These are phyloP conservation scores for Pseudoscleropodium purum DNA, from an alignment of 225 moss, liverwort and hornwort genomes.

Conservation along the genomic window DNA sequence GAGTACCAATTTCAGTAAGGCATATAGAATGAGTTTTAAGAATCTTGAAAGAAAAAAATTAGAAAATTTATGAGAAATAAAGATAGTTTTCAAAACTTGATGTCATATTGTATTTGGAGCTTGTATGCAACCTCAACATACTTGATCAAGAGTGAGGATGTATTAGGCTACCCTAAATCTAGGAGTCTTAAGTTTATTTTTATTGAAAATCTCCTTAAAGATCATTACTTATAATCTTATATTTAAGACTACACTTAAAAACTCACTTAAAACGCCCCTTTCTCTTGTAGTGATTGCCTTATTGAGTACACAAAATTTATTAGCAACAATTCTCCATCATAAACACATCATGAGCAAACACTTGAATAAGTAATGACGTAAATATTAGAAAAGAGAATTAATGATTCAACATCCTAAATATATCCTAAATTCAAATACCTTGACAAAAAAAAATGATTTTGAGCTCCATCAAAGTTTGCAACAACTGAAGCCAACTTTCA, in stretches of 20 bases:
- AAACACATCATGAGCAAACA: not conserved
- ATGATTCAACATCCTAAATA: not conserved
- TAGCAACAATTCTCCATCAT: not conserved
- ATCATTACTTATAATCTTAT: too few relatives aligned
- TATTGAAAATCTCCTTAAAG: too few relatives aligned
- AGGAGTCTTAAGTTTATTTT: not conserved
- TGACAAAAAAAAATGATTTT: not conserved
- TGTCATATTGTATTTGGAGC: not conserved
- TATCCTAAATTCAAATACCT: not conserved
- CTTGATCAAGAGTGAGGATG: not conserved
- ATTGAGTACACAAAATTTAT: not conserved
- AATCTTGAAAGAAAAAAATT: not conserved
- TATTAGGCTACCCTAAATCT: accelerated
- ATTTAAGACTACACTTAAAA: too few relatives aligned
- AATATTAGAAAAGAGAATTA: accelerated
- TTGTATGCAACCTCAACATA: not conserved
- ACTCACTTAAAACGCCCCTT: too few relatives aligned
- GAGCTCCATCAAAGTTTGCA: not conserved
- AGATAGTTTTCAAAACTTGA: not conserved
- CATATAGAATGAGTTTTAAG: not conserved
- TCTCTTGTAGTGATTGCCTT: not conserved
- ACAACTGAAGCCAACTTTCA: accelerated
- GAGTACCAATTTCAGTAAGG: not conserved
- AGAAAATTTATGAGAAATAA: not conserved
- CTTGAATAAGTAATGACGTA: not conserved